Percentiles rank a stretch among this genome's conserved stretches.
phyloP scores from a whole-genome alignment of 805 yeast genomes.

The Hyphopichia homilentoma region DNA sequence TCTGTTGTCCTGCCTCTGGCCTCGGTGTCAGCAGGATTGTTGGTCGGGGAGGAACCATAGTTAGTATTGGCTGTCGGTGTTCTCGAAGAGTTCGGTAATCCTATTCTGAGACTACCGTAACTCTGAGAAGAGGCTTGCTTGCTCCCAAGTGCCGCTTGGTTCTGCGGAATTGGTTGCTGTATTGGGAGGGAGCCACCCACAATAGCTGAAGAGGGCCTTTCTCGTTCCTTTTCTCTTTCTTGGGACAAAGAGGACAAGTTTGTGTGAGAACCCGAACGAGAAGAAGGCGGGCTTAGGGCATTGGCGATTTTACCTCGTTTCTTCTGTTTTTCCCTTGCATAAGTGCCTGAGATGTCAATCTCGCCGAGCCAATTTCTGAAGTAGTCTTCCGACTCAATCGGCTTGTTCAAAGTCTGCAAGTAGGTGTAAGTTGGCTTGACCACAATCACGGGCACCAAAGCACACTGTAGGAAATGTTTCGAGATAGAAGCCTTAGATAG shows the following conservation, averaged over 20 bases:
- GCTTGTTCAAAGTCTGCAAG: conserved; percentile 24
- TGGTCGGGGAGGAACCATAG: too few relatives aligned
- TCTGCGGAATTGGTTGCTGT: too few relatives aligned
- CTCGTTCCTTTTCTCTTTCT: conserved; percentile 10
- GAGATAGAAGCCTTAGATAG: conserved; percentile 34
- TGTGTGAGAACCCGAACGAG: conserved; percentile 15
- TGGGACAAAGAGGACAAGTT: conserved; percentile 10
- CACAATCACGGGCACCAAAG: conserved; percentile 41
- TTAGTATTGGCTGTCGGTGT: too few relatives aligned
- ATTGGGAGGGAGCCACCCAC: too few relatives aligned
- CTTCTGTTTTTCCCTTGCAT: conserved; percentile 14
- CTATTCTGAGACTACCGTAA: too few relatives aligned
- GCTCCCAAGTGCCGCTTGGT: too few relatives aligned
- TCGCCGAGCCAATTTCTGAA: conserved; percentile 31
- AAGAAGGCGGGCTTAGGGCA: conserved; percentile 14
- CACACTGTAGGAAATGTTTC: conserved; percentile 39
- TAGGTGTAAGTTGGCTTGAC: conserved; percentile 38
- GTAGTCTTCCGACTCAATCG: conserved; percentile 31
- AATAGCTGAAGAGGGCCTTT: too few relatives aligned
- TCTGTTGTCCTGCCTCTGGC: too few relatives aligned
- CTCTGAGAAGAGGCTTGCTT: too few relatives aligned
- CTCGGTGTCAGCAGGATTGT: too few relatives aligned
- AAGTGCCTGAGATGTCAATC: conserved; percentile 18
- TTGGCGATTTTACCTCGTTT: conserved; percentile 9
- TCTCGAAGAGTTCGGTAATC: too few relatives aligned